A percentile compares a stretch with the other conserved stretches of the same genome.
Evolutionary conservation across 176 grass and related monocot species (phyloP).

Genomic region (Cenchrus fungigraminus): DNA sequence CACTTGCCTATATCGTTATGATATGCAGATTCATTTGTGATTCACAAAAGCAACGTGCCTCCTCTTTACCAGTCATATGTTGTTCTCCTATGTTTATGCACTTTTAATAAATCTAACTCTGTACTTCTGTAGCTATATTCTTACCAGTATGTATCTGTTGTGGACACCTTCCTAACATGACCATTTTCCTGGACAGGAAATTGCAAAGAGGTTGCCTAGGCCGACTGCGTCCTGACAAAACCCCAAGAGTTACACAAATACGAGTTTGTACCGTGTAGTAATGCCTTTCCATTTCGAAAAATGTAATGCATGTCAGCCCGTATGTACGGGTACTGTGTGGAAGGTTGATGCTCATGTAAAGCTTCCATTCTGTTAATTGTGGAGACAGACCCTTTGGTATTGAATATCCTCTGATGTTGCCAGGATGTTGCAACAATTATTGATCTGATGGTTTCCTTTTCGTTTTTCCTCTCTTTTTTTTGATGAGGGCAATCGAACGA

Average conservation of each 20-base stretch:
- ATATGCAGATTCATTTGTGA: background rate
- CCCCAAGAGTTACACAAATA: background rate
- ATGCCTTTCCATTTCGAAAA: too few relatives aligned
- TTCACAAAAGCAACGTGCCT: background rate
- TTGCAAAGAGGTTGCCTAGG: conserved; percentile 58
- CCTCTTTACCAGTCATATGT: background rate
- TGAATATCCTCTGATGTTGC: background rate
- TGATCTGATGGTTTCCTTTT: background rate
- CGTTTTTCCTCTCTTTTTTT: background rate
- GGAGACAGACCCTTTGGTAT: background rate
- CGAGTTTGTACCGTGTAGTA: conserved; percentile 16
- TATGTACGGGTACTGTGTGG: conserved; percentile 25
- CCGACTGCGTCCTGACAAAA: conserved; percentile 40
- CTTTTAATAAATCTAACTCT: background rate
- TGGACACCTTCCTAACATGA: background rate
- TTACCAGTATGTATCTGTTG: background rate
- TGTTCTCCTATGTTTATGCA: background rate
- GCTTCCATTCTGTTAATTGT: background rate
- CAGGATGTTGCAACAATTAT: background rate
- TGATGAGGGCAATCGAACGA: background rate
- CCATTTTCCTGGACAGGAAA: conserved; percentile 41
- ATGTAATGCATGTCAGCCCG: conserved; percentile 14
- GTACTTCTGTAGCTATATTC: background rate
- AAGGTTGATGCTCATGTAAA: conserved; percentile 34
- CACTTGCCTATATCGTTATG: background rate